Evolutionary conservation across 2,329 filamentous ascomycete genomes (phyloP).

Genomic region (Kalaharituber pfeilii): DNA sequence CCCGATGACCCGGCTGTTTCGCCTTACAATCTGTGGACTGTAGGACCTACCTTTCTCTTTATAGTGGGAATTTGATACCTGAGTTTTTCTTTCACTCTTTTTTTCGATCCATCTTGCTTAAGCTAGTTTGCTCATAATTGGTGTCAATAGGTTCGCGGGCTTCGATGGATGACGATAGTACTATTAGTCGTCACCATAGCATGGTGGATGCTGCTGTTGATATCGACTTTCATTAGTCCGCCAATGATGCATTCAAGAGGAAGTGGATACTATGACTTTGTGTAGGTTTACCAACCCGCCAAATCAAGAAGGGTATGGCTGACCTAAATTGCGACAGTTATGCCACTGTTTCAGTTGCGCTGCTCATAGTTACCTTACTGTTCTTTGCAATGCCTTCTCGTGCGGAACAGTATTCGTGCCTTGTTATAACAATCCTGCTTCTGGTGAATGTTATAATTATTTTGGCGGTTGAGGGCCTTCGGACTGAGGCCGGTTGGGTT

Average conservation of each 20-base stretch:
- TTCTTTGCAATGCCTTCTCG: constrained; percentile 80
- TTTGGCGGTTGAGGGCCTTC: constrained; percentile 52
- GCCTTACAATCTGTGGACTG: constrained; percentile 87
- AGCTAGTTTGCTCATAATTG: neutral
- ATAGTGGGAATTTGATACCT: neutral
- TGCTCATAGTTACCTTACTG: constrained; percentile 57
- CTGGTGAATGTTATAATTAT: constrained; percentile 64
- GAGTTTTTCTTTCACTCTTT: neutral
- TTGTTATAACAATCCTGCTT: constrained; percentile 49
- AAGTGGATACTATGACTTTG: constrained; percentile 81
- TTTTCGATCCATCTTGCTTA: neutral
- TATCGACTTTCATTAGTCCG: constrained; percentile 78
- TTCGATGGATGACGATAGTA: constrained; percentile 59
- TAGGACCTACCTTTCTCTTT: constrained; percentile 39
- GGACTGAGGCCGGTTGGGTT: constrained; percentile 47
- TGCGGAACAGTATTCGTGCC: constrained; percentile 54
- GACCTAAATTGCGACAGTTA: constrained; percentile 33
- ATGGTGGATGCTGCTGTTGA: constrained; percentile 88
- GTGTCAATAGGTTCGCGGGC: constrained; percentile 14
- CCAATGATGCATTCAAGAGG: constrained; percentile 72
- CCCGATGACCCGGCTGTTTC: constrained; percentile 38
- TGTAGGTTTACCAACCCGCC: constrained; percentile 2
- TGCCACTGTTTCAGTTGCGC: constrained; percentile 57
- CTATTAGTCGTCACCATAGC: constrained; percentile 59
- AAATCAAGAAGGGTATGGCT: neutral